Percentiles rank a stretch among this genome's conserved stretches.
phyloP scores from a whole-genome alignment of 257 asterid species.

The Solanum appendiculatum region DNA sequence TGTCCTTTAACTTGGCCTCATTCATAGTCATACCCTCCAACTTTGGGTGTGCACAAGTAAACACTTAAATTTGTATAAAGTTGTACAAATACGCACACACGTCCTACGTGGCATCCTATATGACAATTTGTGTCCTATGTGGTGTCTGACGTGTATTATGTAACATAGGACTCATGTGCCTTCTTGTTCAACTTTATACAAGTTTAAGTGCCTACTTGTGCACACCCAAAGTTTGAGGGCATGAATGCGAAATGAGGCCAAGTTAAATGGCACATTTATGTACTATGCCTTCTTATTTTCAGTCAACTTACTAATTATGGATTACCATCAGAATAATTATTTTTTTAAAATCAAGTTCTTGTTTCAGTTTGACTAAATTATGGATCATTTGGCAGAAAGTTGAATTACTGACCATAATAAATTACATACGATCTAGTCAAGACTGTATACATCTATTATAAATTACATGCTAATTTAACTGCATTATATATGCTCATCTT shows the following conservation, averaged over 20 bases:
- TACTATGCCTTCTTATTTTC: not conserved
- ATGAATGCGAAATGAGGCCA: not conserved
- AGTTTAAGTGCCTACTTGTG: not conserved
- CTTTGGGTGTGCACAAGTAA: not conserved
- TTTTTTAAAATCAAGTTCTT: not conserved
- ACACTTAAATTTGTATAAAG: too few species aligned
- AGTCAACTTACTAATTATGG: not conserved
- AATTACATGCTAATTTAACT: not conserved
- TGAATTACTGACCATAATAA: not conserved
- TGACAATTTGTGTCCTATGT: not conserved
- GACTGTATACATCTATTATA: not conserved
- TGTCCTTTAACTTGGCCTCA: not conserved
- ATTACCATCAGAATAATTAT: not conserved
- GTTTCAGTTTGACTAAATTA: not conserved
- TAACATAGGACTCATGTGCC: not conserved
- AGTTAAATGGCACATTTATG: not conserved
- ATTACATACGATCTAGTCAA: not conserved
- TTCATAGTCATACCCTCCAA: not conserved
- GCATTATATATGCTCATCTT: not conserved
- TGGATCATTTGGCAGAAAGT: not conserved
- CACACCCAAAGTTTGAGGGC: not conserved
- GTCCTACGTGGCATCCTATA: not conserved
- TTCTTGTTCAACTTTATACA: not conserved
- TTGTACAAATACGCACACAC: not conserved
- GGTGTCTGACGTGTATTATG: not conserved